Conservation (phyloP, 495 filamentous ascomycete genomes). For the Lichenothelia convexa region DNA sequence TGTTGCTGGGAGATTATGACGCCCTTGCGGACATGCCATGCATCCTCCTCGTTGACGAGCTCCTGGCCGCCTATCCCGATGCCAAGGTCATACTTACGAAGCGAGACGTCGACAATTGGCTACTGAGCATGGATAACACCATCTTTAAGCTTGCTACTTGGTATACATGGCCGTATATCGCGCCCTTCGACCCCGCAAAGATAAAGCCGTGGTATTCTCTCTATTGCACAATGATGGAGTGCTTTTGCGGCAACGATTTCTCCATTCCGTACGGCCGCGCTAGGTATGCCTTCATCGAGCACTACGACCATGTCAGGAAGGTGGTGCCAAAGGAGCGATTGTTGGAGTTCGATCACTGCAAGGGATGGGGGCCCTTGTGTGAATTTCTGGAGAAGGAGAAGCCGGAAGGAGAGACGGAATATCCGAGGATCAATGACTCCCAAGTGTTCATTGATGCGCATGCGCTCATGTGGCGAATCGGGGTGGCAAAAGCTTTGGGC, state of each 20-base stretch:
- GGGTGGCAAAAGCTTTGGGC: too few species aligned
- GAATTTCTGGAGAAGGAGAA: slow-evolving; percentile 6
- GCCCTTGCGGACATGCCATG: slow-evolving; percentile 3
- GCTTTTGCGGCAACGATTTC: too few species aligned
- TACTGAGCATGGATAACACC: too few species aligned
- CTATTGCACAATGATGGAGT: too few species aligned
- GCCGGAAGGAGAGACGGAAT: slow-evolving; percentile 3
- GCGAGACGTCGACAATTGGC: slow-evolving; percentile 4
- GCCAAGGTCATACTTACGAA: slow-evolving; percentile 5
- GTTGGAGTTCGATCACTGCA: slow-evolving; percentile 2
- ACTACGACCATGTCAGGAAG: slow-evolving; percentile 3
- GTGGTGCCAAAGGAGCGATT: slow-evolving; percentile 3
- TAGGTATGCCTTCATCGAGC: slow-evolving; percentile 1
- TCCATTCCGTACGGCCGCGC: too few species aligned
- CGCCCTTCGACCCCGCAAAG: background rate
- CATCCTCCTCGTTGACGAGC: slow-evolving; percentile 1
- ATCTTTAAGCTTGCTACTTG: background rate
- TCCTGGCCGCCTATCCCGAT: slow-evolving; percentile 2
- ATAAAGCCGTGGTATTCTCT: background rate
- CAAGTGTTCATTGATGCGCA: background rate
- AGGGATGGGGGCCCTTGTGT: slow-evolving; percentile 8
- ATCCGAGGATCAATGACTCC: too few species aligned
- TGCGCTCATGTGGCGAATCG: too few species aligned
- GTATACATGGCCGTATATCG: background rate
- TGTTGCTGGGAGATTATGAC: slow-evolving; percentile 4